Conservation (phyloP, 169 alveolate species). For the Eimeria necatrix region DNA sequence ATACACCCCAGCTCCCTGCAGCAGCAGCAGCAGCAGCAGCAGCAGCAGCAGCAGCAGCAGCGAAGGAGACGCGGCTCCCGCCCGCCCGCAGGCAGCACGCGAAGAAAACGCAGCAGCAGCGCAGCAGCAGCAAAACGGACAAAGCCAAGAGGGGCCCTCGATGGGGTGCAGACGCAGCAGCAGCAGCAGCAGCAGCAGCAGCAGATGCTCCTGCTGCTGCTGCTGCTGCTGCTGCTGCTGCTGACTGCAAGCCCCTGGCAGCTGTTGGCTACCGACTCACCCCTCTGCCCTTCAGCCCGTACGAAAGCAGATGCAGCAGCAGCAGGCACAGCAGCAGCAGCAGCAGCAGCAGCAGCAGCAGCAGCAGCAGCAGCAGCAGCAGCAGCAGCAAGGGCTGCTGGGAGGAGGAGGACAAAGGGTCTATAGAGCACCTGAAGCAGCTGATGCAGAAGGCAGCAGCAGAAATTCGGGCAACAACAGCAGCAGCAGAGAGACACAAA, state of each 20-base stretch:
- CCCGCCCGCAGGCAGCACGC: neutral
- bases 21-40: neutral
- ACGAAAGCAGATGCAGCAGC: neutral
- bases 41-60: neutral
- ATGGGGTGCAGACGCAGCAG: neutral
- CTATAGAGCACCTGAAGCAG: neutral
- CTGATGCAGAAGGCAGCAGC: neutral
- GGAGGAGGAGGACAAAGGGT: neutral
- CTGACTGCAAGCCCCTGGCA: neutral
- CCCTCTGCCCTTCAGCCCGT: neutral
- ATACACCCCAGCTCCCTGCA: neutral
- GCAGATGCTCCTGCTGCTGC: too few species aligned
- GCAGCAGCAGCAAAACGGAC: neutral
- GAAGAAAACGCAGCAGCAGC: neutral
- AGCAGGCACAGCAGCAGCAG: neutral
- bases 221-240: too few species aligned
- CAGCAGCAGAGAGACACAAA: neutral
- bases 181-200: neutral
- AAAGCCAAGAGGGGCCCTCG: neutral
- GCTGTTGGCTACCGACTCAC: neutral
- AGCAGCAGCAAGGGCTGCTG: neutral
- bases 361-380: constrained; percentile 18
- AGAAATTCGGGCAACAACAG: neutral
- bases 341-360: constrained; percentile 28
- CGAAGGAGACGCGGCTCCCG: neutral